These are phyloP conservation scores for Phytophthora brassicae DNA, from an alignment of 352 stramenopile genomes.

Conservation along the genomic window DNA sequence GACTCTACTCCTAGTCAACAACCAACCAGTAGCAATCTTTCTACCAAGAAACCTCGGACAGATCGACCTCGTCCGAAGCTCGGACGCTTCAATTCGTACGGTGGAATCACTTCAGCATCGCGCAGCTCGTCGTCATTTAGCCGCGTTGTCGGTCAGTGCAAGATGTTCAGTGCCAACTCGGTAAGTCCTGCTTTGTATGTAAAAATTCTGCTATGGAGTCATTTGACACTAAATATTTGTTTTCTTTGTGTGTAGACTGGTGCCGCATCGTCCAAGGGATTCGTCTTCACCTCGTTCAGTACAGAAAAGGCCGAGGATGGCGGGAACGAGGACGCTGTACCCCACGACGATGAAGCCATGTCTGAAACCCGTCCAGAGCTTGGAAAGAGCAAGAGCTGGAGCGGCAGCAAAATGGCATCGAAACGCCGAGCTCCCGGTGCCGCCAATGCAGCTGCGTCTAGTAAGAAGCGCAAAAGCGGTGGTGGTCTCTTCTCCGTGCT, in stretches of 20 bases:
- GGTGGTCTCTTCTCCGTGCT: slow-evolving; percentile 72
- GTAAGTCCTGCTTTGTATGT: slow-evolving; percentile 32
- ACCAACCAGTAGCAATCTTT: neutral
- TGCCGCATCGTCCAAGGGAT: slow-evolving; percentile 54
- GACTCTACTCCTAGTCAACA: slow-evolving; percentile 18
- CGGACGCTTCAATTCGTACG: slow-evolving; percentile 59
- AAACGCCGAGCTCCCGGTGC: slow-evolving; percentile 27
- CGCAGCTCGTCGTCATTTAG: slow-evolving; percentile 67
- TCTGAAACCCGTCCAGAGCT: slow-evolving; percentile 24
- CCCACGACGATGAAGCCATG: slow-evolving; percentile 26
- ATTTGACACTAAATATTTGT: slow-evolving; percentile 3
- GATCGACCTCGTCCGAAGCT: slow-evolving; percentile 35
- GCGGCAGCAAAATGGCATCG: slow-evolving; percentile 6
- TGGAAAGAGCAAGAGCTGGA: slow-evolving; percentile 62
- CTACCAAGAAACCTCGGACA: slow-evolving; percentile 11
- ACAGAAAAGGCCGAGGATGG: slow-evolving; percentile 42
- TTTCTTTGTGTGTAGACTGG: slow-evolving; percentile 13
- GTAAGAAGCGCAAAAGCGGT: slow-evolving; percentile 47
- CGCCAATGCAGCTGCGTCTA: neutral
- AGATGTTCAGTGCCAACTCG: slow-evolving; percentile 66
- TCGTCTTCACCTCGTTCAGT: slow-evolving; percentile 78
- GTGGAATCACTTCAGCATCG: slow-evolving; percentile 40
- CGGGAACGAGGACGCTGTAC: slow-evolving; percentile 38
- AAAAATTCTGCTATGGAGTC: neutral
- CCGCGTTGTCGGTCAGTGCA: slow-evolving; percentile 67